Conservation (phyloP, 2,329 filamentous ascomycete species). For the Verticillium nonalfalfae region DNA sequence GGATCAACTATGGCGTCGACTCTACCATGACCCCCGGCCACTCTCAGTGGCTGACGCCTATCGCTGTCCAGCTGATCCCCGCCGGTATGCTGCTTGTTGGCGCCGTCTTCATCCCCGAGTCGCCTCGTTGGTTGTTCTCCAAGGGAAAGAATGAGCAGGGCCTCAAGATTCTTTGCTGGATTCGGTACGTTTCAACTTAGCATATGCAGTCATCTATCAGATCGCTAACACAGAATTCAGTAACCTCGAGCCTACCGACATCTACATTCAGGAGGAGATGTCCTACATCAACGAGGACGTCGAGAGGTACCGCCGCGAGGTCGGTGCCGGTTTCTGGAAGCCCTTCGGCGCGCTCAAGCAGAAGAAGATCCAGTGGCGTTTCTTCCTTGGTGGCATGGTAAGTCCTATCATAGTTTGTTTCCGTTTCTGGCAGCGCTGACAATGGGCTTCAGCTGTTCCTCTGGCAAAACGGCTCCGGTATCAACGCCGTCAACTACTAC, state of each 20-base stretch:
- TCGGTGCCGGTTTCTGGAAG: conserved; percentile 70
- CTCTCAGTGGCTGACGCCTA: conserved; percentile 58
- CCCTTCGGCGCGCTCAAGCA: conserved; percentile 55
- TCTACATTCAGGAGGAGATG: conserved; percentile 69
- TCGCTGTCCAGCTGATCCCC: conserved; percentile 62
- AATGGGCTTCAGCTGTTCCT: conserved; percentile 51
- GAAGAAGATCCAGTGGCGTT: conserved; percentile 58
- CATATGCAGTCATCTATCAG: background rate
- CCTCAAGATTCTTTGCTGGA: conserved; percentile 55
- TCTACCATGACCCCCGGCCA: conserved; percentile 36
- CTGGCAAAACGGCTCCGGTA: conserved; percentile 67
- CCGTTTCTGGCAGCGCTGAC: background rate
- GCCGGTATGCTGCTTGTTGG: conserved; percentile 55
- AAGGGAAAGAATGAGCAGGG: conserved; percentile 55
- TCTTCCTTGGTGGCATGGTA: conserved; percentile 61
- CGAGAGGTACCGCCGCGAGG: conserved; percentile 53
- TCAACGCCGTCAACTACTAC: conserved; percentile 77
- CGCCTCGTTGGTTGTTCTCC: conserved; percentile 63
- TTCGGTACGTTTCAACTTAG: conserved; percentile 21
- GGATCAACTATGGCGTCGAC: conserved; percentile 60
- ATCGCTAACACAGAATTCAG: conserved; percentile 20
- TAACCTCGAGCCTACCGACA: conserved; percentile 45
- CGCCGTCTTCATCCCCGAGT: conserved; percentile 55
- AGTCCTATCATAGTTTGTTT: background rate
- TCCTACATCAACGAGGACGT: conserved; percentile 64